phyloP scores from a whole-genome alignment of 768 basidiomycete species.

The Lanmaoa pseudosensibilis region DNA sequence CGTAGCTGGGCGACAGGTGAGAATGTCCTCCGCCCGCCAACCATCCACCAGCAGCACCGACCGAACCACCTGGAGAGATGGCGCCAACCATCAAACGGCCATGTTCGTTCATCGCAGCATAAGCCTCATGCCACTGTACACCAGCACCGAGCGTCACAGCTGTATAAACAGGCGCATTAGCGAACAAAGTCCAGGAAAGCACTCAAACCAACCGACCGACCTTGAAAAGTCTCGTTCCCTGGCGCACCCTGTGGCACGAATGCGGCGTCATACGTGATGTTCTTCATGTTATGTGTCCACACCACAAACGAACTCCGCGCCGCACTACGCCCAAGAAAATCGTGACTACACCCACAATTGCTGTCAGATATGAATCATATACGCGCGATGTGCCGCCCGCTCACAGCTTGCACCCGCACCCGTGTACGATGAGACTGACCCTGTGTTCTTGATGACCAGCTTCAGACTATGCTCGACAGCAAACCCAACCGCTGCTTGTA shows the following conservation, averaged over 20 bases:
- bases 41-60: not conserved
- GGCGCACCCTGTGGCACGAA: conserved; percentile 36
- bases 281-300: conserved; percentile 44
- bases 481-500: conserved; percentile 24
- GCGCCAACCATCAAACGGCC: conserved; percentile 32
- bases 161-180: conserved; percentile 17
- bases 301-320: conserved; percentile 39
- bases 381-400: not conserved
- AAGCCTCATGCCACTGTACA: conserved; percentile 47
- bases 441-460: conserved; percentile 27
- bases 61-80: too few relatives aligned
- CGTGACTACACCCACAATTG: conserved; percentile 27
- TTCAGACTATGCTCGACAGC: conserved; percentile 16
- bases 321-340: conserved; percentile 40
- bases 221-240: conserved; percentile 1
- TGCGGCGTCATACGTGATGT: conserved; percentile 32
- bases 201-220: not conserved
- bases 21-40: conserved; percentile 51
- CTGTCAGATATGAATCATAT: not conserved
- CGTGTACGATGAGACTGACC: not conserved
- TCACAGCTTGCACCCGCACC: not conserved
- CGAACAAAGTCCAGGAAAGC: not conserved
- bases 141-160: conserved; percentile 40
- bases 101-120: conserved; percentile 37
- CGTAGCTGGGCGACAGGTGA: conserved; percentile 38